phyloP scores from a whole-genome alignment of 768 basidiomycete genomes.

The Leccinum incarnatum region DNA sequence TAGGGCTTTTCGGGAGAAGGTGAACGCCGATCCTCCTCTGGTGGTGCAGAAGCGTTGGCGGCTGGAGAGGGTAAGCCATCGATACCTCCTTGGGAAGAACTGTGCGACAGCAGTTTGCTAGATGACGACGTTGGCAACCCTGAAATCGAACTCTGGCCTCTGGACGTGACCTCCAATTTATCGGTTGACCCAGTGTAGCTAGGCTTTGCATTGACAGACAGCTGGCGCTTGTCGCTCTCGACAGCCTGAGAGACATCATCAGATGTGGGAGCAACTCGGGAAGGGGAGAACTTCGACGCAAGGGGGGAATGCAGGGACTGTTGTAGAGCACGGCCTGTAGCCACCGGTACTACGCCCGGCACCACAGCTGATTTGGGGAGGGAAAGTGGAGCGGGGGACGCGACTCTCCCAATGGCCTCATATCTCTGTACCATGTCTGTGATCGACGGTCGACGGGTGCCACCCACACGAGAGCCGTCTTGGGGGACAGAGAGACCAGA shows the following conservation, averaged over 20 bases:
- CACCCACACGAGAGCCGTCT: constrained; percentile 40
- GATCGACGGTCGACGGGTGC: constrained; percentile 67
- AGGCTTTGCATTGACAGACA: constrained; percentile 7
- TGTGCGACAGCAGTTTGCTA: constrained; percentile 19
- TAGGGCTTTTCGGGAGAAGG: constrained; percentile 77
- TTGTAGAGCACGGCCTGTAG: constrained; percentile 21
- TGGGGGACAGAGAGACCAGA: constrained; percentile 47
- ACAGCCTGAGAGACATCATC: constrained; percentile 8
- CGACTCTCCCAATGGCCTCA: constrained; percentile 55
- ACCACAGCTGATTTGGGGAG: constrained; percentile 28
- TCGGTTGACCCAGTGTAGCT: constrained; percentile 21
- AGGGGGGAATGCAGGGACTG: constrained; percentile 24
- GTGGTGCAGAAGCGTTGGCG: constrained; percentile 11
- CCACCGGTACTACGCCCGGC: constrained; percentile 10
- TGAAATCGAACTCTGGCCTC: constrained; percentile 17
- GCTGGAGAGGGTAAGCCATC: constrained; percentile 26
- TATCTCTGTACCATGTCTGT: constrained; percentile 84
- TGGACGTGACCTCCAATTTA: constrained; percentile 10
- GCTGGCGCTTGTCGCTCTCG: constrained; percentile 24
- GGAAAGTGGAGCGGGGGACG: constrained; percentile 30
- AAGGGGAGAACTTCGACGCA: constrained; percentile 23
- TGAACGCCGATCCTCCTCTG: constrained; percentile 39
- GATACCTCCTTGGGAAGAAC: constrained; percentile 17
- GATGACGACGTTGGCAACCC: constrained; percentile 23
- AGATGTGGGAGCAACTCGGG: constrained; percentile 14